Evolutionary conservation across 352 stramenopile genomes (phyloP).

Genomic region (Globisporangium sylvaticum): DNA sequence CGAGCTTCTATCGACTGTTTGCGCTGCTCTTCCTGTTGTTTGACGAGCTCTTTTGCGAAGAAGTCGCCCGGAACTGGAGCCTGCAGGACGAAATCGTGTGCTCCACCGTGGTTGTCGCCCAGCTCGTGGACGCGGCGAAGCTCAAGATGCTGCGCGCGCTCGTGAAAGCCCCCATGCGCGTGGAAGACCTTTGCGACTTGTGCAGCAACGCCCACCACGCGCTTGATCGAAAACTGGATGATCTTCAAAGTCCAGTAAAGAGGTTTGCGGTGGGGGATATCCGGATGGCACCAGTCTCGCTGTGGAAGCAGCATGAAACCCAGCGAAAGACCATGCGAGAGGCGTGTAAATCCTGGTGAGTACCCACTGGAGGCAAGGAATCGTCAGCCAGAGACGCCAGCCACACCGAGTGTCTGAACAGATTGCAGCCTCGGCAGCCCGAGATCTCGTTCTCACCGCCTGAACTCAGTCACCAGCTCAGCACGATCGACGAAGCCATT

Average conservation of each 20-base stretch:
- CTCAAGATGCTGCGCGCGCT: constrained; percentile 30
- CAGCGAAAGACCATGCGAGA: constrained; percentile 5
- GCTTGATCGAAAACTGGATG: not conserved
- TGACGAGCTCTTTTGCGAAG: constrained; percentile 63
- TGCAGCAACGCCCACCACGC: constrained; percentile 35
- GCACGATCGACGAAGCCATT: constrained; percentile 3
- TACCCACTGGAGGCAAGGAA: not conserved
- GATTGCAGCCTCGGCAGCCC: constrained; percentile 5
- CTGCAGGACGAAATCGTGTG: constrained; percentile 30
- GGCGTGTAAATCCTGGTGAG: not conserved
- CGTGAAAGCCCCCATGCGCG: constrained; percentile 39
- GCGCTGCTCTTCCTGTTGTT: constrained; percentile 58
- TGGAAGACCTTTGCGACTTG: constrained; percentile 35
- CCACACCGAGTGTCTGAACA: not conserved
- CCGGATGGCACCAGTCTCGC: not conserved
- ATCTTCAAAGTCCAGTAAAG: not conserved
- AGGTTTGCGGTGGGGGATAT: not conserved
- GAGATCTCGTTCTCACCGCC: constrained; percentile 10
- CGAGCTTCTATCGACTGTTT: constrained; percentile 58
- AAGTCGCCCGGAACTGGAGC: constrained; percentile 31
- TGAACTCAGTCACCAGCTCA: not conserved
- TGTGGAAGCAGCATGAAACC: constrained; percentile 8
- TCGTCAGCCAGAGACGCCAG: not conserved
- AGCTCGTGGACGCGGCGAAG: constrained; percentile 44
- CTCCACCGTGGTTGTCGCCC: constrained; percentile 31